Evolutionary conservation across 768 basidiomycete species (phyloP).

Genomic region (Pisolithus microcarpus): DNA sequence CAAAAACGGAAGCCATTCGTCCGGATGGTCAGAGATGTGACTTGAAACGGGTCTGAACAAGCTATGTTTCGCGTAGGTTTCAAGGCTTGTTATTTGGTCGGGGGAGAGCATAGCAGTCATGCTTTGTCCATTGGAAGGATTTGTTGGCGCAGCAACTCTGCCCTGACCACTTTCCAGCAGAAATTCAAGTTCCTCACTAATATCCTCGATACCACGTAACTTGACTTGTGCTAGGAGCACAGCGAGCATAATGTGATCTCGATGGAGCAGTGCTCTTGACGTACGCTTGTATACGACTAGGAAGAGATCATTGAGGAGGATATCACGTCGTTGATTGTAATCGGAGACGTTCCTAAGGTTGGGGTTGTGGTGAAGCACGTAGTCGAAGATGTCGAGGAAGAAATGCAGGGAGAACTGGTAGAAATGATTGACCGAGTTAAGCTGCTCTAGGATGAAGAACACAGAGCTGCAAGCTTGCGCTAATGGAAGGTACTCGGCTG

Average conservation of each 20-base stretch:
- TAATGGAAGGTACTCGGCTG: slow-evolving; percentile 86
- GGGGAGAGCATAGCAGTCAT: slow-evolving; percentile 46
- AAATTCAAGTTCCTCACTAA: slow-evolving; percentile 82
- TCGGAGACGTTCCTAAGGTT: slow-evolving; percentile 78
- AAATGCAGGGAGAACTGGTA: slow-evolving; percentile 97
- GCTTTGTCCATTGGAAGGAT: slow-evolving; percentile 30
- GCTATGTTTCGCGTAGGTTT: slow-evolving; percentile 61
- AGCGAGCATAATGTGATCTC: slow-evolving; percentile 86
- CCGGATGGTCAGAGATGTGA: slow-evolving; percentile 54
- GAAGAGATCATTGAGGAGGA: slow-evolving; percentile 85
- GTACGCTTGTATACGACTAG: slow-evolving; percentile 82
- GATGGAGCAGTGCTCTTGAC: slow-evolving; percentile 81
- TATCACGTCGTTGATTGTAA: slow-evolving; percentile 61
- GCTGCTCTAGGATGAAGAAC: slow-evolving; percentile 94
- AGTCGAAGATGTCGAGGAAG: slow-evolving; percentile 99
- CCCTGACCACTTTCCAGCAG: slow-evolving; percentile 84
- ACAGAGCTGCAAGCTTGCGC: slow-evolving; percentile 95
- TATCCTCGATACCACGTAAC: slow-evolving; percentile 70
- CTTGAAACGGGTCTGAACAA: slow-evolving; percentile 72
- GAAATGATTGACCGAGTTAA: slow-evolving; percentile 92
- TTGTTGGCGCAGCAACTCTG: slow-evolving; percentile 32
- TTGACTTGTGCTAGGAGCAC: slow-evolving; percentile 88
- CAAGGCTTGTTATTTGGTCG: slow-evolving; percentile 65
- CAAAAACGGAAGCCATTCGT: slow-evolving; percentile 68
- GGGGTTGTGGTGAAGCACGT: slow-evolving; percentile 86